Evolutionary conservation across 495 filamentous ascomycete genomes (phyloP).

Genomic region (Podospora bellae-mahoneyi): DNA sequence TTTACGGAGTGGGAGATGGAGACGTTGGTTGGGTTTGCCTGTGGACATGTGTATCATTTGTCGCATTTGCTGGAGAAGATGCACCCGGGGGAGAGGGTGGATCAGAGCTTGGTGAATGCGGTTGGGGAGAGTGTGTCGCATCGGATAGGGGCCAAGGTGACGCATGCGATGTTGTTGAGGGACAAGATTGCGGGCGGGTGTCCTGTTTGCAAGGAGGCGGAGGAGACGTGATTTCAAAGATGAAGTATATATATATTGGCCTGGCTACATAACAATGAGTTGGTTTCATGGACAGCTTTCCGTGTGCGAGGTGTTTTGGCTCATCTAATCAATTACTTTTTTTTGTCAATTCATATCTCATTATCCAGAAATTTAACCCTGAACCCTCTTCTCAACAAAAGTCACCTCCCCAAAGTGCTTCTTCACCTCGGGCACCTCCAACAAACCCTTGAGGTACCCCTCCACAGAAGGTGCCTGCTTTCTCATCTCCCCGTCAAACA

Average conservation of each 20-base stretch:
- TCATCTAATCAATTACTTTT: background rate
- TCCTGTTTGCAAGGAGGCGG: constrained; percentile 52
- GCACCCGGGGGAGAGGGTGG: constrained; percentile 38
- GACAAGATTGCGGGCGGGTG: constrained; percentile 69
- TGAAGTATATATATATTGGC: background rate
- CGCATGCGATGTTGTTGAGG: constrained; percentile 73
- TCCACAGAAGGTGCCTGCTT: constrained; percentile 43
- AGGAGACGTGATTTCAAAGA: constrained; percentile 8
- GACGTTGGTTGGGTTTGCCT: constrained; percentile 85
- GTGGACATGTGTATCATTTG: constrained; percentile 88
- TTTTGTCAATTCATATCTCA: background rate
- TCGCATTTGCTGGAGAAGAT: constrained; percentile 63
- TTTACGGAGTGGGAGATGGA: constrained; percentile 63
- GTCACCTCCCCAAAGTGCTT: constrained; percentile 46
- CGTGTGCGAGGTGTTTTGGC: background rate
- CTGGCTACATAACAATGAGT: background rate
- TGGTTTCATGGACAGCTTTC: background rate
- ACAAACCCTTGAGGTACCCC: constrained; percentile 43
- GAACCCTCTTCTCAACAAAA: constrained; percentile 41
- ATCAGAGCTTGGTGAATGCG: constrained; percentile 22
- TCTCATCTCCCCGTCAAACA: constrained; percentile 52
- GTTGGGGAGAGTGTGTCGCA: constrained; percentile 40
- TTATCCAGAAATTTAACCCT: background rate
- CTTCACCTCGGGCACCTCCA: constrained; percentile 48
- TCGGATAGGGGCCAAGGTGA: constrained; percentile 78